phyloP scores from a whole-genome alignment of 176 grass and related monocot species.

The Eleusine coracana region DNA sequence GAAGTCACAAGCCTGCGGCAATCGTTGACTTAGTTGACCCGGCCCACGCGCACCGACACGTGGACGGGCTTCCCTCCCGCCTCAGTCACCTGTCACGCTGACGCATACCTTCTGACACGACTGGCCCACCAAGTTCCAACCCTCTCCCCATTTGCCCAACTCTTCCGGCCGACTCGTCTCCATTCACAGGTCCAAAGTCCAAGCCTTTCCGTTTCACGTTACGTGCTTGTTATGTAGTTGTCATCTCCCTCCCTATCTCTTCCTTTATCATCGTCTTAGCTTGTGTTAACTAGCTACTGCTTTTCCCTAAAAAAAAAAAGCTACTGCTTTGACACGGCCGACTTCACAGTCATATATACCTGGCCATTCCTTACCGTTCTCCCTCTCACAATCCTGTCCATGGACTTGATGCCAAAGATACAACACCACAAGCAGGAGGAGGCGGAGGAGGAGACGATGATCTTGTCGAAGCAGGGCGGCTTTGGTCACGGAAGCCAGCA shows the following conservation, averaged over 20 bases:
- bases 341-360: constrained; percentile 26
- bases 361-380: neutral
- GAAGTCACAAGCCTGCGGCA: neutral
- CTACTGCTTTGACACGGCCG: constrained; percentile 5
- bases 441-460: neutral
- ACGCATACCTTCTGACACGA: neutral
- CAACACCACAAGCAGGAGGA: neutral
- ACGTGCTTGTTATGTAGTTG: neutral
- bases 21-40: constrained; percentile 2
- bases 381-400: neutral
- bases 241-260: neutral
- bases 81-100: constrained; percentile 43
- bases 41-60: constrained; percentile 15
- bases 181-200: constrained; percentile 27
- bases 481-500: neutral
- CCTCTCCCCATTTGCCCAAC: constrained; percentile 12
- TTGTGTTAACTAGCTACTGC: neutral
- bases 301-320: too few relatives aligned
- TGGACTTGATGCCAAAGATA: constrained; percentile 28
- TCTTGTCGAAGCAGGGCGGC: neutral
- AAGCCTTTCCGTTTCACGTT: constrained; percentile 45
- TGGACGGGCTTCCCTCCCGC: neutral
- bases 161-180: neutral
- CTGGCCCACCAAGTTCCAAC: neutral
- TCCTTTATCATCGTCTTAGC: neutral